Evolutionary conservation across 805 yeast species (phyloP).

Genomic region (Maudiozyma bulderi): DNA sequence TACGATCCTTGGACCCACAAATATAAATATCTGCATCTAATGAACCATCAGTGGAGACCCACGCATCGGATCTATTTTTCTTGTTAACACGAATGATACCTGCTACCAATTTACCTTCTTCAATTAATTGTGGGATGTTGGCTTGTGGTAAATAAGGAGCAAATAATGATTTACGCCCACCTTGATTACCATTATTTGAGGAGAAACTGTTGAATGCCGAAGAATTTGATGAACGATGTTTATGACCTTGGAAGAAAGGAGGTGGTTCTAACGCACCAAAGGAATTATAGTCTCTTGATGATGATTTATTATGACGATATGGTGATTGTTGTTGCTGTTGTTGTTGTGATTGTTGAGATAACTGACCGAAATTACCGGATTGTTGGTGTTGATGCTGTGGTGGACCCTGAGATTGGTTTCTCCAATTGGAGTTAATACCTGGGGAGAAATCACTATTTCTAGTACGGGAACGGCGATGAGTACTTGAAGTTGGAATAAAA

Average conservation of each 20-base stretch:
- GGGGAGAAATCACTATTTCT: slow-evolving; percentile 16
- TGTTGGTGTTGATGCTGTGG: slow-evolving; percentile 28
- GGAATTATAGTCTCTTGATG: slow-evolving; percentile 21
- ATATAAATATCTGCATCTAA: slow-evolving; percentile 94
- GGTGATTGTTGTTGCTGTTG: slow-evolving; percentile 26
- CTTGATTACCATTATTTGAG: slow-evolving; percentile 20
- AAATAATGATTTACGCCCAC: slow-evolving; percentile 67
- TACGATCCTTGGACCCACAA: slow-evolving; percentile 96
- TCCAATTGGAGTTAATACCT: slow-evolving; percentile 55
- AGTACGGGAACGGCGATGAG: slow-evolving; percentile 25
- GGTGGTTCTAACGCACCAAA: slow-evolving; percentile 28
- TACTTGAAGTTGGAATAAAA: slow-evolving; percentile 20
- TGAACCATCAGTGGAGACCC: slow-evolving; percentile 93
- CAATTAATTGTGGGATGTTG: slow-evolving; percentile 76
- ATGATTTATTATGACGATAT: slow-evolving; percentile 22
- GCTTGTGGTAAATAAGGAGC: slow-evolving; percentile 95
- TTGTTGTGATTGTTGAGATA: slow-evolving; percentile 21
- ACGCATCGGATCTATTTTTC: slow-evolving; percentile 94
- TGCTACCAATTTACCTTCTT: slow-evolving; percentile 84
- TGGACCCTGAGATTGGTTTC: slow-evolving; percentile 31
- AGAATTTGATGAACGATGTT: slow-evolving; percentile 63
- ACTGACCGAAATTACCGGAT: neutral
- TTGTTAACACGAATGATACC: slow-evolving; percentile 91
- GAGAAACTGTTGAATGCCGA: slow-evolving; percentile 40
- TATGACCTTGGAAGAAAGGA: slow-evolving; percentile 57